Base-by-base conservation (phyloP, 305 asterid species). In the Rubia balearica region DNA sequence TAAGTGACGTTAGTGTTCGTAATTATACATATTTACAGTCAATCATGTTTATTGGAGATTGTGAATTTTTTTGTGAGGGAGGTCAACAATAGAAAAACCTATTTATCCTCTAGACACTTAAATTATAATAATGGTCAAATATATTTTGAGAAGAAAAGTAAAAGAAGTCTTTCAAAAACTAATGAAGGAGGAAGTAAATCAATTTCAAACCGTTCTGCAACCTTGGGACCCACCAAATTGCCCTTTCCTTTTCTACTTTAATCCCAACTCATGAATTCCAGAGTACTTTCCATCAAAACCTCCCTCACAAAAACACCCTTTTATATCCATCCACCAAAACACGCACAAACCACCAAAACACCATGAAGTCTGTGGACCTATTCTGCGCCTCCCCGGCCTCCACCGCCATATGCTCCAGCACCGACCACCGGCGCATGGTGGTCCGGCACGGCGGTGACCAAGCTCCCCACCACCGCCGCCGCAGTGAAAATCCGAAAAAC, bases 361-460 rank as follows among this genome's bases (percentile, higher is more conserved):
- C 42, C 46, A 89, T 92, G 95, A 92, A 90, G 79, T 68, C 96
- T 72, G 76, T 84, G n/a, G 95, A 90, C 10, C 59, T 92, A 0
- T 90, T 92, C 64, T 92, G 98, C 64, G 88, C 96, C 74, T 92
- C 97, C 0, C 98, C 91, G 1, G 89, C 93, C 10, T 88, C 98
- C 53, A 92, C 98, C 16, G 96, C 98, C 43, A 86, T 92, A 77
- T 90, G 97, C 46, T 84, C 97, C 14, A 85, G 88, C 89, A 85
- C 77, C 81, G 89, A 90, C 67, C 87, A 81, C 48, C 85, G 83
- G 8, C 74, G 87, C 76, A 76, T 84, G 53, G 80, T 81, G 53
- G 80, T 79, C 75, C 91, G 88, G 4, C 85, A 56, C 65, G 61
- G 49, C 73, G 76, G 70, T 71, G 38, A 13, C 16, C 57, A 51